phyloP scores from a whole-genome alignment of 257 asterid species.

The Lavandula angustifolia region DNA sequence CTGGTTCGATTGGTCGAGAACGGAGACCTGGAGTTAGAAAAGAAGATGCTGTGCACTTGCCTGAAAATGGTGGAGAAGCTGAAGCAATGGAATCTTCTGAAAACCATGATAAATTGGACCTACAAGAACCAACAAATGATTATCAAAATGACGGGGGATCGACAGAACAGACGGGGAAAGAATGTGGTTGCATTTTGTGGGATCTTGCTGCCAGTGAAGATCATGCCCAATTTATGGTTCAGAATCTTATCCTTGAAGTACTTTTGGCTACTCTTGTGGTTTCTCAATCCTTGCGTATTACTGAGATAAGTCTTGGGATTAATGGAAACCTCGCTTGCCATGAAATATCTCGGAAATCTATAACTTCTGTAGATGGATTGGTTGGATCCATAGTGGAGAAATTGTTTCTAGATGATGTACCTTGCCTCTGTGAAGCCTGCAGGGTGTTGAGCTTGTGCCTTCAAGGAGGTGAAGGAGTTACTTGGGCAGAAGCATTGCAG shows the following conservation, averaged over 20 bases:
- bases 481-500: slow-evolving; percentile 73
- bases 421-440: slow-evolving; percentile 88
- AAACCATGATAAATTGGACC: slow-evolving; percentile 34
- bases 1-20: slow-evolving; percentile 39
- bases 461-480: slow-evolving; percentile 62
- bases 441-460: slow-evolving; percentile 72
- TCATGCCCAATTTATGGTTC: slow-evolving; percentile 87
- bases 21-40: slow-evolving; percentile 34
- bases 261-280: slow-evolving; percentile 71
- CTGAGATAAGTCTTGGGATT: slow-evolving; percentile 89
- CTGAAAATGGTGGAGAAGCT: slow-evolving; percentile 49
- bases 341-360: slow-evolving; percentile 54
- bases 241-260: slow-evolving; percentile 85
- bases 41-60: too few relatives aligned
- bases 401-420: slow-evolving; percentile 70
- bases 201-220: slow-evolving; percentile 90
- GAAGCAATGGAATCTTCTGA: slow-evolving; percentile 47
- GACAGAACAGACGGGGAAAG: slow-evolving; percentile 74
- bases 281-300: slow-evolving; percentile 64
- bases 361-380: slow-evolving; percentile 65
- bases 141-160: slow-evolving; percentile 35
- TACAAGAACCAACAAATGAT: slow-evolving; percentile 34
- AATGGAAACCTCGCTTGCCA: slow-evolving; percentile 95
- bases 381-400: slow-evolving; percentile 62
- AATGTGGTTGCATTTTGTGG: slow-evolving; percentile 91